A percentile compares a stretch with the other conserved stretches of the same genome.
phyloP scores from a whole-genome alignment of 2,329 filamentous ascomycete species.

The Raffaelea albimanens region DNA sequence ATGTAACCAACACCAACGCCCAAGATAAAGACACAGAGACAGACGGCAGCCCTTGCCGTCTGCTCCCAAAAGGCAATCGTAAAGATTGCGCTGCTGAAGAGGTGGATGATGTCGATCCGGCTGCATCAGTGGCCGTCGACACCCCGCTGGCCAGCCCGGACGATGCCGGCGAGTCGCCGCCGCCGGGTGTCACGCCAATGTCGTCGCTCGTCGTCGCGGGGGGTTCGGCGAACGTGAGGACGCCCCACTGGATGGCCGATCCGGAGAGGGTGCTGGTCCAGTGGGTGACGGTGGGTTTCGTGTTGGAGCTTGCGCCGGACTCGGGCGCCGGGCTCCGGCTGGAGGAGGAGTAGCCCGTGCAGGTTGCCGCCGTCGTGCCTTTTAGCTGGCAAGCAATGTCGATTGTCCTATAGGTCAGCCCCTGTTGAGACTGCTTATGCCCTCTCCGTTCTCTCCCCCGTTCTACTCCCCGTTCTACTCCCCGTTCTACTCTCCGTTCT shows the following conservation, averaged over 20 bases:
- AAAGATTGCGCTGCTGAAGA: no score
- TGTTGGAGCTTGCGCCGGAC: constrained; percentile 25
- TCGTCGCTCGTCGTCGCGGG: constrained; percentile 16
- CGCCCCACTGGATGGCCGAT: constrained; percentile 32
- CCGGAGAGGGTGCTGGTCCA: constrained; percentile 36
- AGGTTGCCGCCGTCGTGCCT: constrained; percentile 33
- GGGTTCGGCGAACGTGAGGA: constrained; percentile 30
- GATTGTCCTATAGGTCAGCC: constrained; percentile 27
- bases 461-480: no score
- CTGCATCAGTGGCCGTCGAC: neutral
- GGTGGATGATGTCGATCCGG: neutral
- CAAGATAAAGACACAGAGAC: no score
- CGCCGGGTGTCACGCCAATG: neutral
- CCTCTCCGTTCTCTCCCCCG: no score
- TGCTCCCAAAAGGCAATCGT: no score
- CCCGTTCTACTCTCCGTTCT: no score
- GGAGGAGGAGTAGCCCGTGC: constrained; percentile 38
- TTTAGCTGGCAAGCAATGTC: constrained; percentile 32
- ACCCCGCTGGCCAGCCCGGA: neutral
- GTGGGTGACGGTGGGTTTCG: constrained; percentile 30
- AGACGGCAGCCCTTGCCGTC: no score
- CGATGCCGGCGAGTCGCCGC: neutral
- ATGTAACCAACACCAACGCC: no score
- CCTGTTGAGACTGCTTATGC: no score
- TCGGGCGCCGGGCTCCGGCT: constrained; percentile 23